Conservation (phyloP, 208 protist species). For the Angomonas desouzai region DNA sequence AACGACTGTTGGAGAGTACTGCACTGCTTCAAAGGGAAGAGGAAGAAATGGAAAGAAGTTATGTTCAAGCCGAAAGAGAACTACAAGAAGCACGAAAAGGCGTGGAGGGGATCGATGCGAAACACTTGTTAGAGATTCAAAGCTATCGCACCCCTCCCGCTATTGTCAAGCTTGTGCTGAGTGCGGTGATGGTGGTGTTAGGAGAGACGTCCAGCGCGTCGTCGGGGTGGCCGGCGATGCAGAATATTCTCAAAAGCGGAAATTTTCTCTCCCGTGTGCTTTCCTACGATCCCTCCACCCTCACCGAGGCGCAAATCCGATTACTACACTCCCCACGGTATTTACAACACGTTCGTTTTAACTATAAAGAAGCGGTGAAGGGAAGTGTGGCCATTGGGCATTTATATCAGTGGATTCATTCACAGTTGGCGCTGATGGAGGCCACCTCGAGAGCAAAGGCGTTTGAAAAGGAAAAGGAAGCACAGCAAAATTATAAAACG, state of each 20-base stretch:
- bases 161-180: slow-evolving; percentile 66
- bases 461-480: slow-evolving; percentile 12
- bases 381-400: slow-evolving; percentile 50
- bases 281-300: slow-evolving; percentile 29
- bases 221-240: background rate
- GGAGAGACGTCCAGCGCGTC: slow-evolving; percentile 27
- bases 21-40: slow-evolving; percentile 16
- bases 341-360: slow-evolving; percentile 37
- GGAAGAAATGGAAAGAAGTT: slow-evolving; percentile 20
- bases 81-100: slow-evolving; percentile 36
- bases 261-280: slow-evolving; percentile 35
- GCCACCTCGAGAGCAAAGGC: slow-evolving; percentile 15
- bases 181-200: slow-evolving; percentile 48
- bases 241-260: background rate
- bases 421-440: slow-evolving; percentile 34
- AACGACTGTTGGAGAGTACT: slow-evolving; percentile 13
- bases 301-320: slow-evolving; percentile 18
- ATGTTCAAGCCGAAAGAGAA: slow-evolving; percentile 24
- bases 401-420: slow-evolving; percentile 56
- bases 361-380: slow-evolving; percentile 42
- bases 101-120: slow-evolving; percentile 41
- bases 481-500: slow-evolving; percentile 12
- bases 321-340: slow-evolving; percentile 27
- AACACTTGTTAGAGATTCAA: slow-evolving; percentile 49
- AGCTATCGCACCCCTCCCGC: slow-evolving; percentile 62